Conservation (phyloP, 331 rosid genomes). For the Quercus tomentella region DNA sequence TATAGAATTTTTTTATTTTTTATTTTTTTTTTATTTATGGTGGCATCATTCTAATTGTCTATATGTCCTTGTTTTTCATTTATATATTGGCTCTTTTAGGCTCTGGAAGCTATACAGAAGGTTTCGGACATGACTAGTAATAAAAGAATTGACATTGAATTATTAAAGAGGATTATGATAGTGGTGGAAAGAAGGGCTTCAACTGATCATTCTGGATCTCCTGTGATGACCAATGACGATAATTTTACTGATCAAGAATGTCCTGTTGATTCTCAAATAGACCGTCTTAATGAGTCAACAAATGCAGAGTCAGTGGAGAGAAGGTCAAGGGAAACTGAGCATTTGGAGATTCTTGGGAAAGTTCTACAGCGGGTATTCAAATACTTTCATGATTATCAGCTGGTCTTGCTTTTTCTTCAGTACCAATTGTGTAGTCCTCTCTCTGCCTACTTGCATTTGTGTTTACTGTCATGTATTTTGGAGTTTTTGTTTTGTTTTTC, state of each 20-base stretch:
- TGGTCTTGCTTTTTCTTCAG: background rate
- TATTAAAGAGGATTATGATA: constrained; percentile 59
- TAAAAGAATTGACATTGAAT: constrained; percentile 60
- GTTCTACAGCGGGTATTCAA: constrained; percentile 70
- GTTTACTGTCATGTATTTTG: background rate
- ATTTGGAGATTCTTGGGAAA: constrained; percentile 62
- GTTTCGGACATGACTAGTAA: constrained; percentile 55
- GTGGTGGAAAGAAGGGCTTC: constrained; percentile 63
- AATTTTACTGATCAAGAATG: constrained; percentile 14
- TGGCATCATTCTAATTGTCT: constrained; percentile 17
- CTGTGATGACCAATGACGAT: constrained; percentile 25
- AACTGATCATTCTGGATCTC: constrained; percentile 14
- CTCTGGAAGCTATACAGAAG: constrained; percentile 74
- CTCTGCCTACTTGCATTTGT: background rate
- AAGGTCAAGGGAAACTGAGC: constrained; percentile 58
- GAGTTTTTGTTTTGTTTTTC: background rate
- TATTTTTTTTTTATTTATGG: background rate
- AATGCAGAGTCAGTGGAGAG: constrained; percentile 32
- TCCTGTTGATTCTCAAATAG: constrained; percentile 27
- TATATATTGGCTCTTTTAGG: constrained; percentile 46
- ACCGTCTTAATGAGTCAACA: constrained; percentile 27
- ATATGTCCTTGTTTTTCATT: constrained; percentile 8
- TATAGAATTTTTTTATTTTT: background rate
- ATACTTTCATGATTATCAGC: constrained; percentile 14
- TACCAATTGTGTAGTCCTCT: background rate